Percentiles rank a stretch among this genome's conserved stretches.
Conservation (phyloP, 2,329 filamentous ascomycete genomes). For the Aspergillus neoniger region DNA sequence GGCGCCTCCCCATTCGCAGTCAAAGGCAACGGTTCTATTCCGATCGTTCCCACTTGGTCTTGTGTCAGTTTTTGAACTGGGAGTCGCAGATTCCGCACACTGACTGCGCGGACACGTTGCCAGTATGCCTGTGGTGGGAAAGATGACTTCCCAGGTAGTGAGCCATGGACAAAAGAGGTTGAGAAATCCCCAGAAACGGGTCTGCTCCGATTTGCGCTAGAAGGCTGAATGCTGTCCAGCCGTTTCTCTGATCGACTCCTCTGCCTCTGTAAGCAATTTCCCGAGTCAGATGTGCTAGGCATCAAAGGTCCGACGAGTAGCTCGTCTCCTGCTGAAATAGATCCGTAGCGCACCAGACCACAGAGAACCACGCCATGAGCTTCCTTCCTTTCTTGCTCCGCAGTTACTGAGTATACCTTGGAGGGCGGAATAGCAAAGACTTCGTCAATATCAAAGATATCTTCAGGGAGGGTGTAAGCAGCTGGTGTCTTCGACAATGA, state of each 20-base stretch:
- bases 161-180: slow-evolving; percentile 32
- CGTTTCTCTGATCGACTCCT: slow-evolving; percentile 21
- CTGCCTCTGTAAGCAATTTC: slow-evolving; percentile 31
- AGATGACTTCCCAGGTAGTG: slow-evolving; percentile 47
- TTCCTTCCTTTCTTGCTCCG: slow-evolving; percentile 43
- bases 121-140: slow-evolving; percentile 67
- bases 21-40: slow-evolving; percentile 56
- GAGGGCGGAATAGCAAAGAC: slow-evolving; percentile 74
- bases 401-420: slow-evolving; percentile 52
- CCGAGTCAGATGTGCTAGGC: slow-evolving; percentile 50
- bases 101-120: slow-evolving; percentile 78
- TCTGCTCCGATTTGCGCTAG: slow-evolving; percentile 31
- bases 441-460: slow-evolving; percentile 88
- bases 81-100: slow-evolving; percentile 82
- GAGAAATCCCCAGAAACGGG: slow-evolving; percentile 38
- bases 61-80: slow-evolving; percentile 74
- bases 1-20: slow-evolving; percentile 25
- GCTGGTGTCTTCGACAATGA: slow-evolving; percentile 18
- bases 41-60: slow-evolving; percentile 88
- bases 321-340: slow-evolving; percentile 73
- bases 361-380: slow-evolving; percentile 74
- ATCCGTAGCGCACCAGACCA: slow-evolving; percentile 79
- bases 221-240: slow-evolving; percentile 24
- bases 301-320: slow-evolving; percentile 77
- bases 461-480: slow-evolving; percentile 54